phyloP scores from a whole-genome alignment of 495 filamentous ascomycete species.

The Neurospora sp. region DNA sequence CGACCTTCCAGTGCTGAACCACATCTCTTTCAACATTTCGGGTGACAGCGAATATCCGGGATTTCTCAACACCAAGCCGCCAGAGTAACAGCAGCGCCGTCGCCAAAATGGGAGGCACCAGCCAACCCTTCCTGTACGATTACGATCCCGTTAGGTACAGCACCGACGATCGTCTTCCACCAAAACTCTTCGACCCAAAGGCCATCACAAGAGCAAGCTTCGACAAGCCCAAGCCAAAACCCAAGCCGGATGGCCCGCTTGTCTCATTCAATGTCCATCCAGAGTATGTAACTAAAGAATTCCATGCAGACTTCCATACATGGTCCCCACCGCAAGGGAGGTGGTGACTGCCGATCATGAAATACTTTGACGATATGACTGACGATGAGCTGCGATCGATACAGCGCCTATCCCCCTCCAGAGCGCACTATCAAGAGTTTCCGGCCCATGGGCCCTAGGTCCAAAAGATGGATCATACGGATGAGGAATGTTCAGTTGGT shows the following conservation, averaged over 20 bases:
- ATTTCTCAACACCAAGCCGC: neutral
- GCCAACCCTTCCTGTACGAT: conserved; percentile 67
- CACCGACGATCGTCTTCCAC: conserved; percentile 35
- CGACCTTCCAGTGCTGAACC: neutral
- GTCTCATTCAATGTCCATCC: conserved; percentile 73
- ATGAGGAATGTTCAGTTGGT: conserved; percentile 54
- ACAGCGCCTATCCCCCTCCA: neutral
- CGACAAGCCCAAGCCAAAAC: conserved; percentile 47
- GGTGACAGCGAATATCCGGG: neutral
- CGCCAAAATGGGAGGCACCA: conserved; percentile 43
- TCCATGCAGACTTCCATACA: conserved; percentile 6
- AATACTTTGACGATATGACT: neutral
- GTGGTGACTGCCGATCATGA: neutral
- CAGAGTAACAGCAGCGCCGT: neutral
- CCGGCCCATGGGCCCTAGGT: conserved; percentile 55
- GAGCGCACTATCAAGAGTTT: conserved; percentile 13
- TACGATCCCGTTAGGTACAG: conserved; percentile 32
- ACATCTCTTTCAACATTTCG: neutral
- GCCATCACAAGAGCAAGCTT: conserved; percentile 66
- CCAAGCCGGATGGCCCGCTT: conserved; percentile 62
- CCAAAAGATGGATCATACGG: conserved; percentile 58
- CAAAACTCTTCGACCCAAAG: conserved; percentile 68
- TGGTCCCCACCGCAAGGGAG: neutral
- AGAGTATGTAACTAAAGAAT: conserved; percentile 47
- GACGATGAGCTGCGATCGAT: neutral